Conservation (phyloP, 768 basidiomycete species). For the Russula griseocarnosa region DNA sequence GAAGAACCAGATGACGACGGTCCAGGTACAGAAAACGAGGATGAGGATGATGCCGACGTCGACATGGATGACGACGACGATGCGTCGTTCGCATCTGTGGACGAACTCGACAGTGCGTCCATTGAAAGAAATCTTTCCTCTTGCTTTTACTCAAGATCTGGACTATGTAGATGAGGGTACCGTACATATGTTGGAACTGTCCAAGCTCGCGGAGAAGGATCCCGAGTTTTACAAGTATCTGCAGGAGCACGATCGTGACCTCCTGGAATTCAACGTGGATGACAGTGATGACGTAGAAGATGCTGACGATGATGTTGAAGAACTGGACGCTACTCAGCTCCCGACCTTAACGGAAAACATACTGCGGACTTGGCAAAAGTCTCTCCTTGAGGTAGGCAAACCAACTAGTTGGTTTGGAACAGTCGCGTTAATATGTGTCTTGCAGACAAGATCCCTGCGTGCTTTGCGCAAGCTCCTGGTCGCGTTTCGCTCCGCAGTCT, state of each 20-base stretch:
- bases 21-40: constrained; percentile 38
- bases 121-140: background rate
- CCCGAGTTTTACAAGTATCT: constrained; percentile 99
- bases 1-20: constrained; percentile 38
- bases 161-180: constrained; percentile 57
- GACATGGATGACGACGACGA: constrained; percentile 56
- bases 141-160: constrained; percentile 6
- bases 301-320: constrained; percentile 44
- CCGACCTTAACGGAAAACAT: constrained; percentile 66
- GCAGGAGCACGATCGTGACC: constrained; percentile 88
- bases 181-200: constrained; percentile 74
- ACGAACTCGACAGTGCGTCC: constrained; percentile 65
- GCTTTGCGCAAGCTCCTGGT: constrained; percentile 79
- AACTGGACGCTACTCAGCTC: constrained; percentile 41
- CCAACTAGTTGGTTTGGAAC: background rate
- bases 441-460: constrained; percentile 78
- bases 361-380: constrained; percentile 82
- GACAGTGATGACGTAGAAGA: constrained; percentile 44
- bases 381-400: constrained; percentile 66
- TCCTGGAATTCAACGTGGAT: constrained; percentile 67
- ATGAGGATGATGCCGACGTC: constrained; percentile 36
- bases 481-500: constrained; percentile 86
- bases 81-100: constrained; percentile 70
- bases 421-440: constrained; percentile 2
- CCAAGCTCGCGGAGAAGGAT: constrained; percentile 89